Base-by-base conservation (phyloP, 495 filamentous ascomycete genomes). In the Niebla homalea region DNA sequence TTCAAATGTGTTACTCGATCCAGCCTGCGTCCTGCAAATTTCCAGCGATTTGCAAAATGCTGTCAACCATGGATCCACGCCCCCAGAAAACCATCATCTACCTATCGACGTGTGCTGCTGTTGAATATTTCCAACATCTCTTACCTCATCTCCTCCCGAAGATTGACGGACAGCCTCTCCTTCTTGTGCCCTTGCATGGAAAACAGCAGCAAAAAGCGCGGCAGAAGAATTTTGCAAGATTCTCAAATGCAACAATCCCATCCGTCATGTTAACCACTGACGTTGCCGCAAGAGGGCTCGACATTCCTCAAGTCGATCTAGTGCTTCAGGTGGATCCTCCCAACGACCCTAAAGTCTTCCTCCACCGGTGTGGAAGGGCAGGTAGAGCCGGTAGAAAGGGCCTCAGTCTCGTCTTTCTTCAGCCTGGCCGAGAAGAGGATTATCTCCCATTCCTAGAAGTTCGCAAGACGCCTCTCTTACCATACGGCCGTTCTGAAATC, bases 291-390 rank as follows among this genome's bases (percentile, higher is more conserved):
- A 76, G 89, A 43, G 89, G 89, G 26, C 78, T 98, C 15, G 92
- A 98, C 59, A 94, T 98, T 53, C 92, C 93, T 1, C 83, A 87
- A 50, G 88, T 96, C 32, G 93, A 98, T 64, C 76, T 97, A 6
- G 90, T 97, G 26, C 74, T 96, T 3, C 90, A 97, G 62, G 72
- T 96, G 44, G 92, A 98, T 59, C 83, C 89, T 0, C 92, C 92
- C 1, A 83, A 79, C 25, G 90, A 96, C 61, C 87, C 92, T 0
- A 96, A 96, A 64, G 86, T 83, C 36, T 97, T 96, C 64, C 81
- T 98, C 48, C 92, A 98, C 67, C 81, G 92, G 50, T 93, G 87
- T 58, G 92, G 92, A 3, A 87, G 92, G 49, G 88, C 93, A 1
- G 92, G 89, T 0, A 78, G 92, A 37, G 92, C 92, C 4, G 92